A percentile compares a stretch with the other conserved stretches of the same genome.
These are phyloP conservation scores for Rhodomyrtus psidioides DNA, from an alignment of 441 rosid species.

Conservation along the genomic window DNA sequence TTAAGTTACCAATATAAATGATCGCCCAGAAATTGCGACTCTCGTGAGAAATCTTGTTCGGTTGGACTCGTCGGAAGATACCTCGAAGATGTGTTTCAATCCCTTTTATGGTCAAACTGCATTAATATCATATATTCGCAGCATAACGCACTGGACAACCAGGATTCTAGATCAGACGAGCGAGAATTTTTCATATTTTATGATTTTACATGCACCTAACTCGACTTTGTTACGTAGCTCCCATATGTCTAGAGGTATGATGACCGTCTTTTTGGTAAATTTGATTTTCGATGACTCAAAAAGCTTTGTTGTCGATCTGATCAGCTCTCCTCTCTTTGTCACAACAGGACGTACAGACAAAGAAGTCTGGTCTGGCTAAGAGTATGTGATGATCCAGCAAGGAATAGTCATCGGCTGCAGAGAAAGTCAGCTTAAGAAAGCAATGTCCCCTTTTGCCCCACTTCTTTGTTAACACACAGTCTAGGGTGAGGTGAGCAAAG, in stretches of 20 bases:
- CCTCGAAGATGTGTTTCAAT: neutral
- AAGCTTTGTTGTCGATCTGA: neutral
- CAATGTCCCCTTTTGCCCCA: neutral
- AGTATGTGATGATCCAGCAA: neutral
- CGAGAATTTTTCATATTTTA: neutral
- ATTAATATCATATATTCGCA: neutral
- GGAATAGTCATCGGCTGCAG: neutral
- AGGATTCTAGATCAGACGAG: neutral
- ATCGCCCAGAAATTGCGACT: fast-evolving
- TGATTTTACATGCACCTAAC: neutral
- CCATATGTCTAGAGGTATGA: neutral
- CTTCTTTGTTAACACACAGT: neutral
- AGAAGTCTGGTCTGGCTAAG: neutral
- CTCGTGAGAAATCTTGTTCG: neutral
- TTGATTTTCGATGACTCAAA: neutral
- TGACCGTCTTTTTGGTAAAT: neutral
- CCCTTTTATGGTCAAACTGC: neutral
- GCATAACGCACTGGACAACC: neutral
- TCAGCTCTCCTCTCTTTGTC: neutral
- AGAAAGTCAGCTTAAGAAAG: neutral
- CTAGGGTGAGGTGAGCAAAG: neutral
- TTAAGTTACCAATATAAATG: neutral
- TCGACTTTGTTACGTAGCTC: neutral
- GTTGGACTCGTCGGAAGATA: neutral
- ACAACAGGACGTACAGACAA: neutral